Evolutionary conservation across 768 basidiomycete species (phyloP), one percentile per base, ranked within the genome.

Genomic region (Rhizopogon sp.): DNA sequence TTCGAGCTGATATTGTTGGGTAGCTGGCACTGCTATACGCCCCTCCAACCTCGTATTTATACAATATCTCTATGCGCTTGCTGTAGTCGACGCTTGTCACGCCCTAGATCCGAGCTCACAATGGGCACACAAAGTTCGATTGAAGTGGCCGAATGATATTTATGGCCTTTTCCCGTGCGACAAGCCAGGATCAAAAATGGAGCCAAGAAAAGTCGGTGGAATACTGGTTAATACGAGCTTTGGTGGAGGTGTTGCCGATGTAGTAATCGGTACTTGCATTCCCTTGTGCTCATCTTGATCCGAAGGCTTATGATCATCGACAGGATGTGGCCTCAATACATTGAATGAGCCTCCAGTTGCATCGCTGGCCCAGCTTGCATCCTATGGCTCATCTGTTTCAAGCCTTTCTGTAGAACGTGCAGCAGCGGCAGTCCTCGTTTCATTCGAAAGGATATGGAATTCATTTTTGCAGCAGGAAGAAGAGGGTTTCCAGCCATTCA

Each of bases 121-220:
- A 35, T 75, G 72, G 50, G 85, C 82, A 11, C 71, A 81, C 2
- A 75, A 76, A 13, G 80, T 97, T 10, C 77, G 85, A 40, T 73
- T 98, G 25, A 98, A 98, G 69, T 98, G 97, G 97, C 97, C 96
- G 17, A 98, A 98, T 64, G 97, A 98, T 62, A 74, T 99, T 4
- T 98, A 98, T 63, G 88, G 85, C 2, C 77, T 84, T 40, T 74
- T 77, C 40, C 82, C 74, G 35, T 72, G 68, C 3, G 74, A 67
- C 2, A 74, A 73, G 5, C 11, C 51, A 5, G 5, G 28, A 35
- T 57, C 35, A 17, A 43, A 40, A 1, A 73, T 72, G 17, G 81
- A 82, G 60, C 70, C 70, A 55, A 85, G 80, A 70, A 98, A 99
- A 70, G 73, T 98, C 37, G 96, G 96, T 0, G 96, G 97, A 0